Base-by-base conservation (phyloP, 176 grass and related monocot species). In the Ampelocalamus luodianensis region DNA sequence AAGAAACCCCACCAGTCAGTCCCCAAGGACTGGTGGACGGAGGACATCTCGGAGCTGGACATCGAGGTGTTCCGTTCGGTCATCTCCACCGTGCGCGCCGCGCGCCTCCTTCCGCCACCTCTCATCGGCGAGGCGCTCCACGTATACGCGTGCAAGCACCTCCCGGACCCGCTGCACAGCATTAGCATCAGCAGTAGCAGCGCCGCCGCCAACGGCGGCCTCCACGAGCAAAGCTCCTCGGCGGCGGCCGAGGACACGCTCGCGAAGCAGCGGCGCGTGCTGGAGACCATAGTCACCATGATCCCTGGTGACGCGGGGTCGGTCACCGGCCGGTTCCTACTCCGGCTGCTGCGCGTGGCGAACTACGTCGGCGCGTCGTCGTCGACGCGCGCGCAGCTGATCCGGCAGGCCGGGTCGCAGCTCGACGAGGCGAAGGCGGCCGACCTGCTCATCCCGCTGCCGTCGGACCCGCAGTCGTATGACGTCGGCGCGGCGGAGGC, bases 1-100 rank as follows among this genome's bases (percentile, higher is more conserved):
- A 91, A 65, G 85, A 87, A 80, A 54, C 27, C 79, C 63, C 85
- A 85, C 59, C 86, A 75, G 59, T 89, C 93, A 9, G 91, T 89
- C 23, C 96, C 96, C 50, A 98, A 89, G 85, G 96, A 98, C 62
- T 98, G 96, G 96, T 98, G 93, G 93, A 98, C 96, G 15, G 96
- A 98, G 92, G 96, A 98, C 75, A 48, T 98, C 16, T 95, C 96
- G n/a, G 93, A 95, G 63, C 87, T 98, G 5, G 91, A 98, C 72
- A 73, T 98, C 22, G 96, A 98, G 74, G 87, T 98, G 64, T 98
- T 98, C 82, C 87, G 91, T 18, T 90, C 96, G 1, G 69, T 98
- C 61, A 65, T 95, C 46, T 90, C 88, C 85, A 95, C 93, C 49
- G 83, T 98, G n/a, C 87, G 91, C 68, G 88, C 93, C 18, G 73